A percentile compares a stretch with the other conserved stretches of the same genome.
Evolutionary conservation across 164 flowering plant genomes (phyloP).

Genomic region (Aristolochia fimbriata): DNA sequence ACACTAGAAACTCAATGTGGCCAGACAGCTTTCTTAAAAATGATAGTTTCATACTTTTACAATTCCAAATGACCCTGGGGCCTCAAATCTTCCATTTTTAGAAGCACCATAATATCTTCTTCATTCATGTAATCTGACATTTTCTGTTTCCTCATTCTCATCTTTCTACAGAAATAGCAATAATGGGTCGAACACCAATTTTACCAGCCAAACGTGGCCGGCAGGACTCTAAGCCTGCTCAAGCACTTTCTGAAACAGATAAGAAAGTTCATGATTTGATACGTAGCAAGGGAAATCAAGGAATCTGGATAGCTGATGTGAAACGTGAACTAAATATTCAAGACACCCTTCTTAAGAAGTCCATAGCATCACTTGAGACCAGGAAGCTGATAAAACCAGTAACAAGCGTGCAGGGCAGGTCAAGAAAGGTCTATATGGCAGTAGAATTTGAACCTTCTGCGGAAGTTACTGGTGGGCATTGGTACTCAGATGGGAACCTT

Average conservation of each 20-base stretch:
- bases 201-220: slow-evolving; percentile 10
- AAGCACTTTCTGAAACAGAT: slow-evolving; percentile 13
- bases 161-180: not conserved
- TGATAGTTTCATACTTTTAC: no score
- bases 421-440: slow-evolving; percentile 46
- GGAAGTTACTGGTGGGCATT: slow-evolving; percentile 70
- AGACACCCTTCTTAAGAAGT: slow-evolving; percentile 25
- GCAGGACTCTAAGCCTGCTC: slow-evolving; percentile 1
- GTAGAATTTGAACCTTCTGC: slow-evolving; percentile 62
- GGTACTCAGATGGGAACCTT: slow-evolving; percentile 54
- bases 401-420: slow-evolving; percentile 32
- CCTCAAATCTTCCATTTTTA: no score
- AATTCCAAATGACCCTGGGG: no score
- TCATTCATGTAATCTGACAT: no score
- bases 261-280: slow-evolving; percentile 13
- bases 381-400: slow-evolving; percentile 55
- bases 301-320: slow-evolving; percentile 36
- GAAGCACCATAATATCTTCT: no score
- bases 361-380: slow-evolving; percentile 33
- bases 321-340: slow-evolving; percentile 22
- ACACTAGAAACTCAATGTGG: no score
- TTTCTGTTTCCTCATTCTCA: no score
- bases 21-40: no score
- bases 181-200: slow-evolving; percentile 11
- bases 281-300: slow-evolving; percentile 29